These are phyloP conservation scores for Lasiosphaeria ovina DNA, from an alignment of 495 filamentous ascomycete species.

Conservation along the genomic window DNA sequence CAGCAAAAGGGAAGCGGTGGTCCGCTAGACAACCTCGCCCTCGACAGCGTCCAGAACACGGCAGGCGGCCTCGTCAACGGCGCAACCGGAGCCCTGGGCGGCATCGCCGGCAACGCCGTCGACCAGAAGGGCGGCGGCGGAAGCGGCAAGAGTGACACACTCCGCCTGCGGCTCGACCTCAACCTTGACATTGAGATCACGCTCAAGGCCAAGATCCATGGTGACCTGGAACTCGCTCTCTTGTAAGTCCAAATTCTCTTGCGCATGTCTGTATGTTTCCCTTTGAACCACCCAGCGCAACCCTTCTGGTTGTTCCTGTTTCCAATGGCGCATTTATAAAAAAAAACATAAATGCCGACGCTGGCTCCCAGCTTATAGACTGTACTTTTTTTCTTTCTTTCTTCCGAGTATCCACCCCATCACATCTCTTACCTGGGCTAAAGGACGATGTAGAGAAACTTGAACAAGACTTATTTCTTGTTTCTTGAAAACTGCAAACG, in stretches of 20 bases:
- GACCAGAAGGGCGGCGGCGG: conserved; percentile 50
- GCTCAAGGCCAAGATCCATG: conserved; percentile 89
- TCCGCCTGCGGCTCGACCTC: conserved; percentile 74
- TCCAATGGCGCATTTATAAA: not conserved
- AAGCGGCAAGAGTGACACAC: conserved; percentile 57
- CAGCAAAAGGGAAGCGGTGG: conserved; percentile 48
- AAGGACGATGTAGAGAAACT: conserved; percentile 41
- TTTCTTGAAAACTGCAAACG: not conserved
- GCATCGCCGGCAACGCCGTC: conserved; percentile 50
- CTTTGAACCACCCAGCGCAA: not conserved
- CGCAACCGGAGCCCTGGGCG: conserved; percentile 56
- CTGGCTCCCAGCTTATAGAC: conserved; percentile 18
- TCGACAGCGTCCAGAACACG: conserved; percentile 62
- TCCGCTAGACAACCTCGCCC: conserved; percentile 57
- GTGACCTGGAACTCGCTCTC: conserved; percentile 80
- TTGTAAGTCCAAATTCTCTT: conserved; percentile 57
- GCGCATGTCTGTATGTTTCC: conserved; percentile 7
- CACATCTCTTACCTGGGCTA: conserved; percentile 31
- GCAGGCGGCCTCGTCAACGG: conserved; percentile 59
- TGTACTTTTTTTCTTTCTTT: conserved; percentile 6
- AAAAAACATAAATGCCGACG: conserved; percentile 16
- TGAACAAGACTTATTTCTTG: conserved; percentile 19
- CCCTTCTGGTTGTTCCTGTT: conserved; percentile 9
- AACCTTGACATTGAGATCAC: conserved; percentile 89
- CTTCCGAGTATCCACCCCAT: conserved; percentile 15